Conservation (phyloP, 1,284 basidiomycete genomes). For the Pisolithus thermaeus region DNA sequence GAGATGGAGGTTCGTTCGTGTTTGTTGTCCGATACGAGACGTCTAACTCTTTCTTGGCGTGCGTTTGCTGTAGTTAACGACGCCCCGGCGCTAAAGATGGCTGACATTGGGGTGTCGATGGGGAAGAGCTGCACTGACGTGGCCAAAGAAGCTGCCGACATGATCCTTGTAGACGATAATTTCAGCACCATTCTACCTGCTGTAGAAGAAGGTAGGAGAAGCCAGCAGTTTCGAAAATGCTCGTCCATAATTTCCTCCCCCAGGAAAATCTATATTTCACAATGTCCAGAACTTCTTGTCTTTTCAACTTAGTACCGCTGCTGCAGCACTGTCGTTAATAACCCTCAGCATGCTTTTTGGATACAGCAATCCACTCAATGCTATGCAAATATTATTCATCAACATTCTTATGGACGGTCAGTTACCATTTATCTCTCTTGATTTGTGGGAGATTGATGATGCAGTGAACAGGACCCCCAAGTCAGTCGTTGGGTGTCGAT, state of each 20-base stretch:
- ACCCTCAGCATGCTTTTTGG: slow-evolving; percentile 89
- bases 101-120: slow-evolving; percentile 97
- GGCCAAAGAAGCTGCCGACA: slow-evolving; percentile 95
- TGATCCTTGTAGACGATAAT: slow-evolving; percentile 97
- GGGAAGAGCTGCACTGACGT: slow-evolving; percentile 96
- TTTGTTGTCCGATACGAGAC: background rate
- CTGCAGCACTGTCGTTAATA: slow-evolving; percentile 91
- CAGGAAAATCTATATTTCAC: slow-evolving; percentile 95
- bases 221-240: background rate
- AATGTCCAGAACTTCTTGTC: slow-evolving; percentile 98
- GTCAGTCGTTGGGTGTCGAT: slow-evolving; percentile 94
- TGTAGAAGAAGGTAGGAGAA: slow-evolving; percentile 80
- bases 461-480: slow-evolving; percentile 69
- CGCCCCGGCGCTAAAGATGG: slow-evolving; percentile 95
- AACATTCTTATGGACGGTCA: slow-evolving; percentile 97
- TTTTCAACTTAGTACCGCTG: slow-evolving; percentile 96
- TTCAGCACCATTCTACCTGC: slow-evolving; percentile 93
- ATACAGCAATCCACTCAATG: slow-evolving; percentile 89
- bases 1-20: slow-evolving; percentile 67
- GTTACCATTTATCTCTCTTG: slow-evolving; percentile 16
- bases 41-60: background rate
- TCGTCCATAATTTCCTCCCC: background rate
- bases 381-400: slow-evolving; percentile 99
- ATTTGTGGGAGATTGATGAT: slow-evolving; percentile 6
- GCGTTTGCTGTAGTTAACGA: slow-evolving; percentile 71